Evolutionary conservation across 768 basidiomycete genomes (phyloP).

Genomic region (Coprinellus micaceus): DNA sequence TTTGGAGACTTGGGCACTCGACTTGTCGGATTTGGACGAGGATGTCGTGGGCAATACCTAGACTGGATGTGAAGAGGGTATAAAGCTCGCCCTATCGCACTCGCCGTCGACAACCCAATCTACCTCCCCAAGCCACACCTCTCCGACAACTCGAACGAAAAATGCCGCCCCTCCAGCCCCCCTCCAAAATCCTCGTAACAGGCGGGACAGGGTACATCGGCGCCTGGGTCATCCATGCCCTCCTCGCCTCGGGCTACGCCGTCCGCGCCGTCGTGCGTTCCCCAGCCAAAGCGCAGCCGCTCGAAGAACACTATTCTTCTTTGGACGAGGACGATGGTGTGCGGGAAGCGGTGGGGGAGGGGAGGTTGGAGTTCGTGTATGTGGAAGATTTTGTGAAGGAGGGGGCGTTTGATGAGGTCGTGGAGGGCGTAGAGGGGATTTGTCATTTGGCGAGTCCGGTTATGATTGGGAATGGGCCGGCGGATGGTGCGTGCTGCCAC

Average conservation of each 20-base stretch:
- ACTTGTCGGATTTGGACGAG: too few relatives aligned
- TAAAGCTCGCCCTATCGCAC: too few relatives aligned
- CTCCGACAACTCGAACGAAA: too few relatives aligned
- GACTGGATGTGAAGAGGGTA: too few relatives aligned
- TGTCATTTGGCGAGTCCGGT: conserved; percentile 63
- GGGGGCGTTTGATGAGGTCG: conserved; percentile 37
- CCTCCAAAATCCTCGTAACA: conserved; percentile 24
- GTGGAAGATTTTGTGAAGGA: conserved; percentile 61
- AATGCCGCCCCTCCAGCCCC: not conserved
- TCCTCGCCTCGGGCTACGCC: conserved; percentile 26
- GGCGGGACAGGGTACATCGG: conserved; percentile 30
- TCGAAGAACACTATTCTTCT: conserved; percentile 18
- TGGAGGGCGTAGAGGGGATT: conserved; percentile 61
- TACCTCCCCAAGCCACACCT: too few relatives aligned
- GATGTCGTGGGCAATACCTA: too few relatives aligned
- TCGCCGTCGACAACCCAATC: too few relatives aligned
- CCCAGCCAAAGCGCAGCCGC: conserved; percentile 19
- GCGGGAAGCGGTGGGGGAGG: conserved; percentile 27
- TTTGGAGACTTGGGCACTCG: too few relatives aligned
- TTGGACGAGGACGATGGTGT: conserved; percentile 10
- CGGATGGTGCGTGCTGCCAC: conserved; percentile 19
- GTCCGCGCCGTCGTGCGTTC: conserved; percentile 29
- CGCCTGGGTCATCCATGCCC: conserved; percentile 25
- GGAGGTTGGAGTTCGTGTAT: conserved; percentile 52
- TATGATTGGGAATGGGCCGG: conserved; percentile 39